Percentiles rank a stretch among this genome's conserved stretches.
These are phyloP conservation scores for Asterella californica DNA, from an alignment of 225 moss, liverwort and hornwort genomes.

Conservation along the genomic window DNA sequence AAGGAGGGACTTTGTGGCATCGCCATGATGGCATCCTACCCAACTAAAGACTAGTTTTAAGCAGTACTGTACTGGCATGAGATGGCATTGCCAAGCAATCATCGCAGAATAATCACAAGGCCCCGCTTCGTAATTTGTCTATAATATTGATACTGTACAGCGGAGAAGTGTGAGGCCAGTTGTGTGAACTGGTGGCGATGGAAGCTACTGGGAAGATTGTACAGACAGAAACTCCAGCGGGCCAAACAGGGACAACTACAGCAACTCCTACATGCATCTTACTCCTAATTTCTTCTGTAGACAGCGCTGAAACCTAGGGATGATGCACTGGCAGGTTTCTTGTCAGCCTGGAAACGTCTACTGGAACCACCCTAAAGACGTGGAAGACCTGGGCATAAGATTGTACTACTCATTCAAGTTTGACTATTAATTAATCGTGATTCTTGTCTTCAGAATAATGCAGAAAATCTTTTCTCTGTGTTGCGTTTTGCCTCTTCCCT, in stretches of 20 bases:
- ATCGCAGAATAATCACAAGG: background rate
- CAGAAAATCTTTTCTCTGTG: too few relatives aligned
- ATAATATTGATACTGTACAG: background rate
- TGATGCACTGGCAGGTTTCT: background rate
- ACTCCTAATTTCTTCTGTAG: background rate
- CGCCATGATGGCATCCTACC: background rate
- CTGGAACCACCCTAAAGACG: background rate
- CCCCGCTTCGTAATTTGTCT: background rate
- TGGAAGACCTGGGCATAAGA: background rate
- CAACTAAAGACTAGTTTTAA: too few relatives aligned
- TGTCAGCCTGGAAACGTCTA: background rate
- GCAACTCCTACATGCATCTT: background rate
- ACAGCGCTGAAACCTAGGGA: background rate
- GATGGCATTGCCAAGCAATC: too few relatives aligned
- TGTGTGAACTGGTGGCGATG: background rate
- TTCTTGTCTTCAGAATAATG: background rate
- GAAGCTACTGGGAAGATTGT: background rate
- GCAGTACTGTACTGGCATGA: too few relatives aligned
- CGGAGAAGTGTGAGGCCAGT: background rate
- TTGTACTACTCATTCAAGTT: background rate
- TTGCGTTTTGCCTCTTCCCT: too few relatives aligned
- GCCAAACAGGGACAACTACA: background rate
- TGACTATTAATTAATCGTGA: background rate
- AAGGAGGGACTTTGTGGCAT: background rate
- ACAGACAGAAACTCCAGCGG: background rate